Base-by-base conservation (phyloP, 257 asterid genomes). In the Lycium barbarum region DNA sequence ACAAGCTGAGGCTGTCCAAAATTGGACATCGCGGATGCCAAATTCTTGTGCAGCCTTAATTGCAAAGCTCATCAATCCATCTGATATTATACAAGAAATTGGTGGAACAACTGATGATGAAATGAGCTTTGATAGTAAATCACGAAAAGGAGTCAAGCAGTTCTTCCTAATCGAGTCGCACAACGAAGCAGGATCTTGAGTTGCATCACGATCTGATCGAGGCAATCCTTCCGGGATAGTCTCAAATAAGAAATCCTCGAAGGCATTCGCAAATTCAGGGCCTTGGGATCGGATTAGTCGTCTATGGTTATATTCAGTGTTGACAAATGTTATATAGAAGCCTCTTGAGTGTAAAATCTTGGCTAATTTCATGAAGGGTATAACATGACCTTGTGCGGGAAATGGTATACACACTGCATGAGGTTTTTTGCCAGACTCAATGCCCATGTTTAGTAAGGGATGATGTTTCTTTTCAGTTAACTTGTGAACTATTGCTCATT, bases 1-100 rank as follows among this genome's bases (percentile, higher is more conserved):
- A 26, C 71, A 65, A 65, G 71, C 43, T 65, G 71, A 65, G 9
- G 71, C 71, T 10, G 71, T 65, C 71, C 71, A 65, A 26, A 65
- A 26, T 65, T 65, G 71, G 4, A 65, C 18, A 65, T 26, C 43
- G 5, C 2, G 18, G 18, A 65, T 65, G 43, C 18, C 71, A 65
- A 65, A 65, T 65, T 65, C 71, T 26, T 65, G 43, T 65, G 71
- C 71, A 2, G 71, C 43, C 71, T 65, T 65, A 33, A 65, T 65
- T 7, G 72, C 10, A 65, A 26, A 26, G n/a, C n/a, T 65, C 72
- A 12, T 26, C 9, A 26, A 0, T 9, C 72, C 72, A 26, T 65
- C 72, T 26, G 72, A 12, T 65, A 65, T 65, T 65, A 26, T 26
- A 26, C 72, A 65, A 26, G 72, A 65, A 26, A 65, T 65, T 26